Conservation (phyloP, 192 early-diverging fungal species). For the Lunasporangiospora selenospora region DNA sequence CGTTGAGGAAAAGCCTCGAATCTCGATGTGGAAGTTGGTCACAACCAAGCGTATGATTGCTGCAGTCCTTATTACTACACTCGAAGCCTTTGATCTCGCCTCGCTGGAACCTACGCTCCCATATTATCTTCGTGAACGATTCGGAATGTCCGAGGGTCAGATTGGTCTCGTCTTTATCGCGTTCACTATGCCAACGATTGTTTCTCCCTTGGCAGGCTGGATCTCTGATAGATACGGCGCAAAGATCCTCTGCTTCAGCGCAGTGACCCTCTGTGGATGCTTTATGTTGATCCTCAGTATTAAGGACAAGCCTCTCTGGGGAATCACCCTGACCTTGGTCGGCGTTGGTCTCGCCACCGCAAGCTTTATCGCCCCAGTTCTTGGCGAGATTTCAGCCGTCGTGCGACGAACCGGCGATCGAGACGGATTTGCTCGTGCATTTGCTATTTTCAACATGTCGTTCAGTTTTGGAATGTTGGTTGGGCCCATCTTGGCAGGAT, state of each 20-base stretch:
- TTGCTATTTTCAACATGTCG: constrained; percentile 79
- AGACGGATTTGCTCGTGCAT: constrained; percentile 63
- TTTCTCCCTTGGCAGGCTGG: constrained; percentile 66
- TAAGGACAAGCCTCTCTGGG: constrained; percentile 41
- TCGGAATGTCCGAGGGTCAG: constrained; percentile 46
- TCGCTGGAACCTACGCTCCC: constrained; percentile 63
- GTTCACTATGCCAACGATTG: constrained; percentile 72
- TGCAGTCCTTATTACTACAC: constrained; percentile 24
- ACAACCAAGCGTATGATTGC: constrained; percentile 52
- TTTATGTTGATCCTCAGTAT: constrained; percentile 49
- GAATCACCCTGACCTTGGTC: constrained; percentile 25
- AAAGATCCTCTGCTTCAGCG: constrained; percentile 49
- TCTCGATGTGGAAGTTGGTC: constrained; percentile 48
- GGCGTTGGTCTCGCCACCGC: constrained; percentile 37
- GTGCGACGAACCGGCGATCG: constrained; percentile 59
- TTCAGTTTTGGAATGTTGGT: constrained; percentile 79
- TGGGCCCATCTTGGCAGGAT: constrained; percentile 70
- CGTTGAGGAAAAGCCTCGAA: not conserved
- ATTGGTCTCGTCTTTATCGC: constrained; percentile 75
- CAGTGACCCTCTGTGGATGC: constrained; percentile 49
- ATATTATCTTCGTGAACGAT: constrained; percentile 56
- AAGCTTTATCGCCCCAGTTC: constrained; percentile 36
- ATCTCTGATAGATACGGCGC: constrained; percentile 60
- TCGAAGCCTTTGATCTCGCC: constrained; percentile 29
- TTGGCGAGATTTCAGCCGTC: constrained; percentile 44